These are phyloP conservation scores for Calonectria pteridis DNA, from an alignment of 2,329 filamentous ascomycete genomes.

Conservation along the genomic window DNA sequence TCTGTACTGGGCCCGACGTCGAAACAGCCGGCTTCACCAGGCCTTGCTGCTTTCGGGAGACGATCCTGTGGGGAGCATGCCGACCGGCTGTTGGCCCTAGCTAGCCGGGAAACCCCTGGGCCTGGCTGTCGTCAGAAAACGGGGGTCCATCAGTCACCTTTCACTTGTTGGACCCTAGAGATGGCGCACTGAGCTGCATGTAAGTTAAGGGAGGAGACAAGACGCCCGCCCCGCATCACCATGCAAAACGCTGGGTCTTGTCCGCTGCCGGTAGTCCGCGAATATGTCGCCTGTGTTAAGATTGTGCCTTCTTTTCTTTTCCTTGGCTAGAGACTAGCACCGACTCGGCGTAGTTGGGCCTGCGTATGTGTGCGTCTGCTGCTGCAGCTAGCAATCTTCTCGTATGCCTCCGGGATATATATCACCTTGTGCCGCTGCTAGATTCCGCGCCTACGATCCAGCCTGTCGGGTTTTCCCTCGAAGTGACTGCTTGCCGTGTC, in stretches of 20 bases:
- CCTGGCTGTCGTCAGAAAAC: conserved; percentile 5
- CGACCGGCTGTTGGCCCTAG: background rate
- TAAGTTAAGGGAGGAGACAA: background rate
- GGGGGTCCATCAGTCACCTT: background rate
- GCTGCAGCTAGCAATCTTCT: conserved; percentile 1
- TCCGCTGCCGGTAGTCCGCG: background rate
- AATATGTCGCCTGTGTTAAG: background rate
- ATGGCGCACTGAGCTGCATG: background rate
- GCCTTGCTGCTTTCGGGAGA: conserved; percentile 30
- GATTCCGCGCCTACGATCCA: background rate
- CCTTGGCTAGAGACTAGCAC: background rate
- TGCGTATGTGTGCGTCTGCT: background rate
- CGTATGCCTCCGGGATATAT: background rate
- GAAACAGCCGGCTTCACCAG: conserved; percentile 36
- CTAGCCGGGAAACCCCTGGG: background rate
- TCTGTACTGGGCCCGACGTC: conserved; percentile 23
- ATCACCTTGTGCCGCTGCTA: background rate
- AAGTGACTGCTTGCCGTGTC: background rate
- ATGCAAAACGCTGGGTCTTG: conserved; percentile 5
- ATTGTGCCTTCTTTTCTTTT: background rate
- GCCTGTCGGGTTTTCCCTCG: conserved; percentile 10
- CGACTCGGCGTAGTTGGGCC: background rate
- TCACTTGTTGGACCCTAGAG: background rate
- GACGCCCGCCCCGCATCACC: background rate
- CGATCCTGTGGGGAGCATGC: conserved; percentile 19